These are phyloP conservation scores for Musa beccarii DNA, from an alignment of 176 grass and related monocot genomes.

Conservation along the genomic window DNA sequence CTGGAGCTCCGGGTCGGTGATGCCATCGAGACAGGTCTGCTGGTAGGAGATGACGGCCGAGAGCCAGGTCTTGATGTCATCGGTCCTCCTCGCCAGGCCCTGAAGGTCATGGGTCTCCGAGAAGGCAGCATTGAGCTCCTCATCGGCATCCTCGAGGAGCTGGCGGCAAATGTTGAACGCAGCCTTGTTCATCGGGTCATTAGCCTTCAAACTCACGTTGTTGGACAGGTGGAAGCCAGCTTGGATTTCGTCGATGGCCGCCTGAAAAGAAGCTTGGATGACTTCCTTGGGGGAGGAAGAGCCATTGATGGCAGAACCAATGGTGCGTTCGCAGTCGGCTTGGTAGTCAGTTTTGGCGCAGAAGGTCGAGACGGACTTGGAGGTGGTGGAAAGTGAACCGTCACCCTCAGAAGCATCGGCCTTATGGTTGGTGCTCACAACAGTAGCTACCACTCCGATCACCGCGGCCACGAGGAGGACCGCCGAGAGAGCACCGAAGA, in stretches of 20 bases:
- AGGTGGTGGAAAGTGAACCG: conserved; percentile 16
- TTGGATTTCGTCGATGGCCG: conserved; percentile 38
- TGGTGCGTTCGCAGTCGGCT: conserved; percentile 46
- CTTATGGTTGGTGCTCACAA: conserved; percentile 26
- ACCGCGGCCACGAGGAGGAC: conserved; percentile 58
- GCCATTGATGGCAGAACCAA: conserved; percentile 36
- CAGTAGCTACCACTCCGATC: conserved; percentile 51
- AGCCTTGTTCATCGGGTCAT: conserved; percentile 27
- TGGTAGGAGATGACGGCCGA: conserved; percentile 53
- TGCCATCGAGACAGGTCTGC: conserved; percentile 75
- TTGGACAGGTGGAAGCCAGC: conserved; percentile 20
- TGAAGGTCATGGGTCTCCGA: conserved; percentile 12
- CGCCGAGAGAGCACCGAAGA: conserved; percentile 40
- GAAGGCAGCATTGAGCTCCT: conserved; percentile 28
- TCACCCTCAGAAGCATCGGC: not conserved
- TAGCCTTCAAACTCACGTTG: conserved; percentile 29
- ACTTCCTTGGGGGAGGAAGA: conserved; percentile 36
- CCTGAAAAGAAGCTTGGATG: conserved; percentile 33
- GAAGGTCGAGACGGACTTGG: conserved; percentile 41
- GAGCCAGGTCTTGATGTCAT: conserved; percentile 58
- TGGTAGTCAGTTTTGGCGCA: conserved; percentile 63
- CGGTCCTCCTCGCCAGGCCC: conserved; percentile 22
- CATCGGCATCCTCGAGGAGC: conserved; percentile 32
- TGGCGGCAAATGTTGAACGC: conserved; percentile 52
- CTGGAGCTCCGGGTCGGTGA: conserved; percentile 52